Evolutionary conservation across 2,329 filamentous ascomycete species (phyloP).

Genomic region (Botryotinia convoluta): DNA sequence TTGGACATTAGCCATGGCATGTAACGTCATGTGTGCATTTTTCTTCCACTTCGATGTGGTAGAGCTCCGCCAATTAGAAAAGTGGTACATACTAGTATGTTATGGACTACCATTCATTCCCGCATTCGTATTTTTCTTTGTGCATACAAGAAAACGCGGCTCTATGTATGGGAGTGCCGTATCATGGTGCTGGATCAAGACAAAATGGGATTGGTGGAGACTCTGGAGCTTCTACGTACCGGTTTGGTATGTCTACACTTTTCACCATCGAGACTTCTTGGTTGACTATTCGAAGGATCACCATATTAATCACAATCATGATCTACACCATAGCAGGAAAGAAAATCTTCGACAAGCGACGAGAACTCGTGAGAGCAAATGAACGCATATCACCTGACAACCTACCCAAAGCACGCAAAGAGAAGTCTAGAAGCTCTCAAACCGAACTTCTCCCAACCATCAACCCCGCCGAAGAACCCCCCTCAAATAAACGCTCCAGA

Average conservation of each 20-base stretch:
- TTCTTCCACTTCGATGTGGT: conserved; percentile 68
- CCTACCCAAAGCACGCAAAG: background rate
- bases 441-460: conserved; percentile 45
- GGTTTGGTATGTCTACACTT: conserved; percentile 48
- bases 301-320: conserved; percentile 58
- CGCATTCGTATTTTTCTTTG: conserved; percentile 64
- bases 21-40: conserved; percentile 80
- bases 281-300: conserved; percentile 47
- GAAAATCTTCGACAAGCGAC: conserved; percentile 66
- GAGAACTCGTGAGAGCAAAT: conserved; percentile 40
- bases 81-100: conserved; percentile 65
- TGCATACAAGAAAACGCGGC: conserved; percentile 51
- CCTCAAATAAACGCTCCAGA: conserved; percentile 12
- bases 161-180: conserved; percentile 72
- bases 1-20: conserved; percentile 79
- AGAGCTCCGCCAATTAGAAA: conserved; percentile 64
- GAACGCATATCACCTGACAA: background rate
- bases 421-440: conserved; percentile 42
- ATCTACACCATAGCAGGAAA: conserved; percentile 66
- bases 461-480: conserved; percentile 40
- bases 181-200: conserved; percentile 77
- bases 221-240: conserved; percentile 73
- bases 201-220: conserved; percentile 67
- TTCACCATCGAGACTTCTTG: conserved; percentile 39
- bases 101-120: conserved; percentile 73